Evolutionary conservation across 2,329 filamentous ascomycete species (phyloP).

Genomic region (Apiospora aurea): DNA sequence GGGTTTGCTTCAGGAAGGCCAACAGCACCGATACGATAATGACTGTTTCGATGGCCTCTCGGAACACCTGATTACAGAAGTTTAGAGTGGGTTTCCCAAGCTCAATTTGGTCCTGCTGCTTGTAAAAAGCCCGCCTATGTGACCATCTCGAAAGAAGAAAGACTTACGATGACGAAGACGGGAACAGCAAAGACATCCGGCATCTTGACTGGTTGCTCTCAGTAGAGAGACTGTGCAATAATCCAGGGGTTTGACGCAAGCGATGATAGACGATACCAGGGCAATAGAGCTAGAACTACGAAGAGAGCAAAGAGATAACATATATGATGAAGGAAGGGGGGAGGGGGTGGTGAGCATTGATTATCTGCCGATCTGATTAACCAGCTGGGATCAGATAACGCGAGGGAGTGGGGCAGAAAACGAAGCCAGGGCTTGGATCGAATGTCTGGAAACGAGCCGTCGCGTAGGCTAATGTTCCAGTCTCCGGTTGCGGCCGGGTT

Average conservation of each 20-base stretch:
- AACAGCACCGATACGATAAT: slow-evolving; percentile 90
- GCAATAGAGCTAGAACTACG: background rate
- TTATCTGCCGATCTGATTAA: slow-evolving; percentile 18
- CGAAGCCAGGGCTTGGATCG: background rate
- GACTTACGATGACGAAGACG: slow-evolving; percentile 77
- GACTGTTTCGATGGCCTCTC: slow-evolving; percentile 82
- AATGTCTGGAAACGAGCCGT: slow-evolving; percentile 13
- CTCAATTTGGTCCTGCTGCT: background rate
- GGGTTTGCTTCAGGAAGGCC: slow-evolving; percentile 83
- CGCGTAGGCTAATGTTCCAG: background rate
- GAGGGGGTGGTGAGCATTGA: background rate
- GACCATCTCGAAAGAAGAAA: slow-evolving; percentile 40
- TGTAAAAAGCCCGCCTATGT: background rate
- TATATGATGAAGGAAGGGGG: slow-evolving; percentile 16
- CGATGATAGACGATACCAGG: background rate
- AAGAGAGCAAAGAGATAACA: background rate
- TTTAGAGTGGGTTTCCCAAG: background rate
- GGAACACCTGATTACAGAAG: slow-evolving; percentile 57
- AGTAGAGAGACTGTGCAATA: background rate
- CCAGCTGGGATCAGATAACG: slow-evolving; percentile 24
- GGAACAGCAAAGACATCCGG: slow-evolving; percentile 40
- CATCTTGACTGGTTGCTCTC: slow-evolving; percentile 18
- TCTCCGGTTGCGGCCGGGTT: slow-evolving; percentile 2
- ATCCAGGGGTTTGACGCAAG: background rate
- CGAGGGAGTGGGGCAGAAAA: background rate